Conservation (phyloP, 306 rosid genomes). For the Sechiopsis laciniata region DNA sequence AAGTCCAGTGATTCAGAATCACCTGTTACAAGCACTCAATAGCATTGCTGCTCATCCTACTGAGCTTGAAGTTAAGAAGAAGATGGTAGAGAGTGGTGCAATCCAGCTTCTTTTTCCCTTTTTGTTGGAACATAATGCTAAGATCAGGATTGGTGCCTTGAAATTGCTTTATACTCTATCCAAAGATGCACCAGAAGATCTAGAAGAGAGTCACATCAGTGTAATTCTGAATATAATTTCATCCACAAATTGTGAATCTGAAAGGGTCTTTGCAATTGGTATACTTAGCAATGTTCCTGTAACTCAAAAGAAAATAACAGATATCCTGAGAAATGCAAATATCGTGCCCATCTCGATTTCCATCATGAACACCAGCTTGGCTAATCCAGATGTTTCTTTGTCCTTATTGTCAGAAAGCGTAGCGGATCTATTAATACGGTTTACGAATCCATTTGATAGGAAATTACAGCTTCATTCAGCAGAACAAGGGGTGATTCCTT, state of each 20-base stretch:
- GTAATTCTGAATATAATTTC: slow-evolving; percentile 44
- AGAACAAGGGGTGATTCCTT: slow-evolving; percentile 67
- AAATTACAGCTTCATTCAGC: slow-evolving; percentile 62
- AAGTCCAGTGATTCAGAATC: slow-evolving; percentile 66
- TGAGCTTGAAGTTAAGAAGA: slow-evolving; percentile 53
- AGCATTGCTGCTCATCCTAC: slow-evolving; percentile 61
- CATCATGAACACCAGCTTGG: slow-evolving; percentile 34
- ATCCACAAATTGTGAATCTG: slow-evolving; percentile 41
- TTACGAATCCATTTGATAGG: slow-evolving; percentile 68
- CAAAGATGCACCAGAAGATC: slow-evolving; percentile 58
- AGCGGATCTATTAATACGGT: slow-evolving; percentile 50
- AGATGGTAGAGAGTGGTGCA: slow-evolving; percentile 73
- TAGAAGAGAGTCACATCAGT: slow-evolving; percentile 49
- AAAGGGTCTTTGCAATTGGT: slow-evolving; percentile 63
- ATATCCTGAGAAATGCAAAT: slow-evolving; percentile 46
- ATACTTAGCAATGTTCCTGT: slow-evolving; percentile 62
- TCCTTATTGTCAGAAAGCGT: slow-evolving; percentile 39
- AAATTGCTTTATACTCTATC: slow-evolving; percentile 59
- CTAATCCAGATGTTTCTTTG: slow-evolving; percentile 30
- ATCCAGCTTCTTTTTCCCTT: slow-evolving; percentile 71
- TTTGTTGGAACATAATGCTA: slow-evolving; percentile 46
- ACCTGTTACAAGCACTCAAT: slow-evolving; percentile 71
- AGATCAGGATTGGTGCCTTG: slow-evolving; percentile 49
- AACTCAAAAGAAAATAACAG: slow-evolving; percentile 58
- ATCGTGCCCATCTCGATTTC: slow-evolving; percentile 54